Conservation (phyloP, 2,329 filamentous ascomycete species). For the Metarhizium robertsii region DNA sequence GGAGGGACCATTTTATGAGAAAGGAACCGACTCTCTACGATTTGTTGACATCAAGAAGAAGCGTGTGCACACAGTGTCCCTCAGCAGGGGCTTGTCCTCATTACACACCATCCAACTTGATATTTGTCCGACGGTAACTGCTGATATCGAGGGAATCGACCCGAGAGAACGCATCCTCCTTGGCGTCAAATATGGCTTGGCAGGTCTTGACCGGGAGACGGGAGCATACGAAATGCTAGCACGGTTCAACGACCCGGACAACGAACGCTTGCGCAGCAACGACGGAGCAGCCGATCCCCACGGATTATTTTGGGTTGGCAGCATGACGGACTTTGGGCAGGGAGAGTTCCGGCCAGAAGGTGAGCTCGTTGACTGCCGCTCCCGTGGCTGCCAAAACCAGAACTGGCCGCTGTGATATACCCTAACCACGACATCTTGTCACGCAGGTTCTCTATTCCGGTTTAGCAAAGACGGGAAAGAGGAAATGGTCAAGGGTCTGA, state of each 20-base stretch:
- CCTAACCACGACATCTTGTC: background rate
- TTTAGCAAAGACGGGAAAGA: constrained; percentile 54
- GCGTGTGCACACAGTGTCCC: constrained; percentile 61
- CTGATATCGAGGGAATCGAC: constrained; percentile 62
- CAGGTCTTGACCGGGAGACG: constrained; percentile 59
- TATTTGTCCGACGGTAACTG: constrained; percentile 56
- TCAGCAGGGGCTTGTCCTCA: constrained; percentile 53
- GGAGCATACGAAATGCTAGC: constrained; percentile 45
- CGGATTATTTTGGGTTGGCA: constrained; percentile 77
- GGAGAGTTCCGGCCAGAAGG: constrained; percentile 52
- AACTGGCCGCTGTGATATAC: background rate
- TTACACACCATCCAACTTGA: constrained; percentile 51
- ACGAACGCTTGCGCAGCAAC: constrained; percentile 58
- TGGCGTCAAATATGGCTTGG: constrained; percentile 73
- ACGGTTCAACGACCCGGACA: constrained; percentile 33
- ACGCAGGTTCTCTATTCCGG: constrained; percentile 60
- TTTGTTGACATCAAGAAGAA: constrained; percentile 79
- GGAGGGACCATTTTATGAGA: constrained; percentile 68
- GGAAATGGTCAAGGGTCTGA: constrained; percentile 52
- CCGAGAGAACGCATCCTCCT: constrained; percentile 59
- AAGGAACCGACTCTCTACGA: constrained; percentile 53
- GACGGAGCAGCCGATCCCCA: constrained; percentile 74
- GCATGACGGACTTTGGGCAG: constrained; percentile 66
- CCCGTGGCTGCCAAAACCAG: background rate
- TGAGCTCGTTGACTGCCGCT: constrained; percentile 21